Conservation (phyloP, 257 asterid genomes). For the Penstemon davidsonii region DNA sequence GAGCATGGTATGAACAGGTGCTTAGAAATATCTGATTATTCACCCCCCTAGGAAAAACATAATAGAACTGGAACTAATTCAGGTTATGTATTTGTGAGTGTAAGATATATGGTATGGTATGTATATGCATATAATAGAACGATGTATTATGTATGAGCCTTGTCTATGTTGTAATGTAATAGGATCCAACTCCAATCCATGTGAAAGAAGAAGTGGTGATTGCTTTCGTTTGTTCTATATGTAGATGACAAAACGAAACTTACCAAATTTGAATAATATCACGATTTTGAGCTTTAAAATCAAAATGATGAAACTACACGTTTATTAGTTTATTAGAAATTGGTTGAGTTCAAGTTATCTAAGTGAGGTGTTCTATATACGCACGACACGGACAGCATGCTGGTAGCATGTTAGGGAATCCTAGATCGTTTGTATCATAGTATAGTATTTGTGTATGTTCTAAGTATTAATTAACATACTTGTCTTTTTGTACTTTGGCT, state of each 20-base stretch:
- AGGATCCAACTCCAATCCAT: neutral
- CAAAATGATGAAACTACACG: no score
- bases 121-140: neutral
- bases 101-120: neutral
- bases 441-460: neutral
- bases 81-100: neutral
- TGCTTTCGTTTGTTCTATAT: neutral
- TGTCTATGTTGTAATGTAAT: neutral
- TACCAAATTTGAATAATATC: no score
- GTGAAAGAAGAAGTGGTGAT: neutral
- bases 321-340: no score
- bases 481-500: neutral
- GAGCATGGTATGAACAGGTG: constrained; percentile 14
- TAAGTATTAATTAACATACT: neutral
- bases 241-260: no score
- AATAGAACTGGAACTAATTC: no score
- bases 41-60: neutral
- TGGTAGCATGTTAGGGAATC: no score
- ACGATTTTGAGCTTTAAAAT: no score
- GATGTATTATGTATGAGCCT: neutral
- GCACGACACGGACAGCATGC: no score
- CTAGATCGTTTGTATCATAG: no score
- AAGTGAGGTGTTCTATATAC: no score
- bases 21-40: neutral
- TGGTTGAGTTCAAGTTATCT: no score